These are phyloP conservation scores for Clitopilus hobsonii DNA, from an alignment of 768 basidiomycete species.

Conservation along the genomic window DNA sequence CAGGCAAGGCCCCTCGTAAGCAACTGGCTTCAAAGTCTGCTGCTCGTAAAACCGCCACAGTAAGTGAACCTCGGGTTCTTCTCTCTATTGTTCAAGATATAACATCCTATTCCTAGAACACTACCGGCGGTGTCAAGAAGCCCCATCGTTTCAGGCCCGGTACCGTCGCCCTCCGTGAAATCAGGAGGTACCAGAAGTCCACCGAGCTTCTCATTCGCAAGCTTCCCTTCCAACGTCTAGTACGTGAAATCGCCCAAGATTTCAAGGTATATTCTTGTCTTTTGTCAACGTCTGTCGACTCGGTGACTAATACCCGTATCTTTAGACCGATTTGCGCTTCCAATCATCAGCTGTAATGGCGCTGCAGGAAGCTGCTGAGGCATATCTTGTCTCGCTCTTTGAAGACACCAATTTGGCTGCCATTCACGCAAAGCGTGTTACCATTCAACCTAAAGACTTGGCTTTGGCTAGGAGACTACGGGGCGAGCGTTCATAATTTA, in stretches of 20 bases:
- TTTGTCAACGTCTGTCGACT: not conserved
- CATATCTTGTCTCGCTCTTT: slow-evolving; percentile 70
- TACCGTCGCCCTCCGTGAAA: slow-evolving; percentile 76
- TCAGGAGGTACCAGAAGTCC: slow-evolving; percentile 60
- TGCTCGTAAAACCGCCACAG: slow-evolving; percentile 52
- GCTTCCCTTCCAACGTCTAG: slow-evolving; percentile 67
- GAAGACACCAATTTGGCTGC: slow-evolving; percentile 66
- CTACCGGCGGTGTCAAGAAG: slow-evolving; percentile 72
- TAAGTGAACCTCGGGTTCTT: slow-evolving; percentile 17
- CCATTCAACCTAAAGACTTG: slow-evolving; percentile 62
- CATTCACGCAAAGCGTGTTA: slow-evolving; percentile 56
- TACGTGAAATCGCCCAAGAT: slow-evolving; percentile 80
- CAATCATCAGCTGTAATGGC: slow-evolving; percentile 69
- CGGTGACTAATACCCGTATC: not conserved
- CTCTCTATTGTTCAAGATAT: not conserved
- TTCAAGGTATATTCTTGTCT: slow-evolving; percentile 48
- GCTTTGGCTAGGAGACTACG: slow-evolving; percentile 39
- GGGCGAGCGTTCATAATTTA: slow-evolving; percentile 28
- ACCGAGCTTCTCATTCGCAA: slow-evolving; percentile 63
- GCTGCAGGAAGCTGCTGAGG: slow-evolving; percentile 62
- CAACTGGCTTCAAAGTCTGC: slow-evolving; percentile 57
- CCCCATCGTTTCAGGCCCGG: slow-evolving; percentile 79
- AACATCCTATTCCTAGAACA: slow-evolving; percentile 23
- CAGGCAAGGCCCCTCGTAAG: slow-evolving; percentile 58
- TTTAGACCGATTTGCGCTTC: slow-evolving; percentile 67